phyloP scores from a whole-genome alignment of 139 green algal genomes.

The Closterium sp. region DNA sequence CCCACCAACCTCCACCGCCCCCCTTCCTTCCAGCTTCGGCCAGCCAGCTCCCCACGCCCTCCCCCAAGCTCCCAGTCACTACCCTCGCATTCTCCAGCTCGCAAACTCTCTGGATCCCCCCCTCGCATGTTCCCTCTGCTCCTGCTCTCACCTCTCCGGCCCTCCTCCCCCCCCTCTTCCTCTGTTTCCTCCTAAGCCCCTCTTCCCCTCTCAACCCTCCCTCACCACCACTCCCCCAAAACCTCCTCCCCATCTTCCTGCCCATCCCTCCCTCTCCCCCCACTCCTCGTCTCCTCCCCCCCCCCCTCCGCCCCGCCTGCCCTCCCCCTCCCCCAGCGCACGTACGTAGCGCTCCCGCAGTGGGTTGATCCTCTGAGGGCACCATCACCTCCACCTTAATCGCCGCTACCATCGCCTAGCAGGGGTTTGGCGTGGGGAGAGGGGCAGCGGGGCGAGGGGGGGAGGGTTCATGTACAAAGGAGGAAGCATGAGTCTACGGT shows the following conservation, averaged over 20 bases:
- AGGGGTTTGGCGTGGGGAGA: not conserved
- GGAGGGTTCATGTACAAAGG: no score
- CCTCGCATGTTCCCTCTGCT: not conserved
- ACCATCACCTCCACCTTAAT: constrained; percentile 63
- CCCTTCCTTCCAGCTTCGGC: not conserved
- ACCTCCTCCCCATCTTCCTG: no score
- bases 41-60: not conserved
- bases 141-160: not conserved
- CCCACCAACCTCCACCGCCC: not conserved
- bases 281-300: not conserved
- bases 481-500: not conserved
- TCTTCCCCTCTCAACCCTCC: no score
- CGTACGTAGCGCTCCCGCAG: not conserved
- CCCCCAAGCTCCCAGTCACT: not conserved
- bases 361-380: constrained; percentile 41
- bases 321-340: not conserved
- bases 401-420: constrained; percentile 64
- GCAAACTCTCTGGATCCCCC: not conserved
- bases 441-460: not conserved
- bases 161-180: not conserved
- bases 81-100: not conserved
- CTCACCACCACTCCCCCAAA: no score
- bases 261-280: no score
- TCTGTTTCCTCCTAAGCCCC: not conserved
- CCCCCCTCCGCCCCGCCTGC: no score